Evolutionary conservation across 1,139 yeast genomes (phyloP).

Genomic region (Arxiozyma telluris): DNA sequence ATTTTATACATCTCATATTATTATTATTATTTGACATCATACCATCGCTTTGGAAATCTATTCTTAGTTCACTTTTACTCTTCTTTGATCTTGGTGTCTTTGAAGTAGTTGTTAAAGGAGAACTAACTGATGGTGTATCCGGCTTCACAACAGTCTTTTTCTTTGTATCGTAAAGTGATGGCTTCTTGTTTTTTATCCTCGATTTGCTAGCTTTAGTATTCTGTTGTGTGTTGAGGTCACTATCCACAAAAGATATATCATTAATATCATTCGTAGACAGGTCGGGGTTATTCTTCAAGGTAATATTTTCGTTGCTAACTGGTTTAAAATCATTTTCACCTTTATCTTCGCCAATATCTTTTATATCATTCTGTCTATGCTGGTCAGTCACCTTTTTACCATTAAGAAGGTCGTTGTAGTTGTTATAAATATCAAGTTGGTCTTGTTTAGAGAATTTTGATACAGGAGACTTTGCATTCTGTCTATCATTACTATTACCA

Average conservation of each 20-base stretch:
- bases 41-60: background rate
- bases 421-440: background rate
- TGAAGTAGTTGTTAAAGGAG: background rate
- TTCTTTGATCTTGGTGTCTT: background rate
- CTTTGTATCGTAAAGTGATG: background rate
- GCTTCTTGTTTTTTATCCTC: background rate
- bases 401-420: background rate
- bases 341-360: background rate
- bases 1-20: background rate
- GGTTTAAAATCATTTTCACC: background rate
- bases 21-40: background rate
- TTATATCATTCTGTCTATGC: background rate
- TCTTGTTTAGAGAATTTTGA: background rate
- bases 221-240: background rate
- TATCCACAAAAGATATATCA: background rate
- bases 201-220: background rate
- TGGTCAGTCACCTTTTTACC: background rate
- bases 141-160: background rate
- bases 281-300: background rate
- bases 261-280: background rate
- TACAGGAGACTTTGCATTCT: background rate
- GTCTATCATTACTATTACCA: background rate
- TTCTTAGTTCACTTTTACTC: background rate
- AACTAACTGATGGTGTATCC: background rate
- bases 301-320: background rate